Conservation (phyloP, 805 yeast species). For the Metschnikowia lunata region DNA sequence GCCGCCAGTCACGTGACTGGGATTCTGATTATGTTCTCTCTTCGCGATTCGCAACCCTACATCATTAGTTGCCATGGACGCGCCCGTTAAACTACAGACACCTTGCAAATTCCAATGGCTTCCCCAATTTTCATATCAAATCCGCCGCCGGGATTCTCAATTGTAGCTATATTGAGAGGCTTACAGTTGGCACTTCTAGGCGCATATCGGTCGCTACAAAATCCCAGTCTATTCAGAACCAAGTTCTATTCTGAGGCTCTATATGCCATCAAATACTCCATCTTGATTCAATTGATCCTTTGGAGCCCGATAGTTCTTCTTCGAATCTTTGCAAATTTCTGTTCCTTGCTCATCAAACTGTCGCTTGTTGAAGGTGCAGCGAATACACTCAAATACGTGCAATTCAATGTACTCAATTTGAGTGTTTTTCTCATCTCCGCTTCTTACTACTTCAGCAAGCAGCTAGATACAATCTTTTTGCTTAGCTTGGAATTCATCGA, state of each 20-base stretch:
- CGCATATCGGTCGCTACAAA: conserved; percentile 42
- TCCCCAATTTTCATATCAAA: conserved; percentile 56
- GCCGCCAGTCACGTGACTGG: not conserved
- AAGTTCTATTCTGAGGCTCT: conserved; percentile 35
- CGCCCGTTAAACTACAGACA: no score
- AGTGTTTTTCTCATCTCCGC: conserved; percentile 38
- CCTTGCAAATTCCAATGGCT: conserved; percentile 36
- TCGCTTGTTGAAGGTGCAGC: conserved; percentile 10
- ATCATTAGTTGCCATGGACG: not conserved
- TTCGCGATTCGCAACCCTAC: not conserved
- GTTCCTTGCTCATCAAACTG: conserved; percentile 5
- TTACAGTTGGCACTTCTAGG: conserved; percentile 50
- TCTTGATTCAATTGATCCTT: conserved; percentile 31
- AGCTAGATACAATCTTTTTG: conserved; percentile 39
- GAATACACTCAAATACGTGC: conserved; percentile 24
- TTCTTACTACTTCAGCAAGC: conserved; percentile 31
- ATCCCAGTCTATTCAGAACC: conserved; percentile 29
- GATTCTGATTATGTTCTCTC: not conserved
- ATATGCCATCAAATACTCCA: conserved; percentile 33
- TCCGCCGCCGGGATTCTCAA: conserved; percentile 53
- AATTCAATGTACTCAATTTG: conserved; percentile 35
- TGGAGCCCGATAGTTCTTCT: conserved; percentile 21
- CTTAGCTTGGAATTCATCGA: conserved; percentile 39
- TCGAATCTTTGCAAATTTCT: conserved; percentile 9
- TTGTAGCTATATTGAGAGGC: conserved; percentile 48